Base-by-base conservation (phyloP, 2,329 filamentous ascomycete genomes). In the Apiospora malaysiana region DNA sequence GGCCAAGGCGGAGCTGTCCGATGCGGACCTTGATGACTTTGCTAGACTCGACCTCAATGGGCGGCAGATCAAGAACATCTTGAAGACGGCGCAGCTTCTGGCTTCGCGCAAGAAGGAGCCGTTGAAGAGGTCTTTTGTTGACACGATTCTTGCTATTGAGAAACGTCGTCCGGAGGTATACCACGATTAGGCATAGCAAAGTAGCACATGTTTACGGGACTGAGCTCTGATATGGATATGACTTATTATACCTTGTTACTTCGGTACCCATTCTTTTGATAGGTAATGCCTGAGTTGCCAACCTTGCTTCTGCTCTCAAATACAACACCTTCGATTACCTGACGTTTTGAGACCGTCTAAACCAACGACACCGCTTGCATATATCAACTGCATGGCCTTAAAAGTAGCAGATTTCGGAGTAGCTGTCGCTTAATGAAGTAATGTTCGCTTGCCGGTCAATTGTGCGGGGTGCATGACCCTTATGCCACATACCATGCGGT, bases 61-160 rank as follows among this genome's bases (percentile, higher is more conserved):
- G 2, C 73, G 79, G 21, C 78, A 80, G 74, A 80, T 80, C 71
- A 78, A 77, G 70, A 81, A 80, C 69, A 71, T 78, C 10, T 70
- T 80, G 72, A 79, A 77, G 72, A 68, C 66, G 45, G 45, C 45
- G 42, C 27, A 37, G 23, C 12, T 68, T 25, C 6, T 68, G 16
- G 42, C 66, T 4, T 47, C 42, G 27, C 66, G 32, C 23, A 46
- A 46, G 25, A 68, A 68, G 66, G 16, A 8, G 18, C 66, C 66
- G 0, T 14, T 68, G 37, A 21, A 37, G 51, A 25, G 27, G 1
- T 6, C 10, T 2, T 56, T 56, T 14, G 27, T 56, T 14, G 49
- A 56, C 32, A 56, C 25, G 1, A 32, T 56, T 21, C 49, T 56
- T 8, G 49, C 49, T 3, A 56, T 56, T 9, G 51, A 59, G 27